These are phyloP conservation scores for Penicillium pulvis DNA, from an alignment of 495 filamentous ascomycete species.

Conservation along the genomic window DNA sequence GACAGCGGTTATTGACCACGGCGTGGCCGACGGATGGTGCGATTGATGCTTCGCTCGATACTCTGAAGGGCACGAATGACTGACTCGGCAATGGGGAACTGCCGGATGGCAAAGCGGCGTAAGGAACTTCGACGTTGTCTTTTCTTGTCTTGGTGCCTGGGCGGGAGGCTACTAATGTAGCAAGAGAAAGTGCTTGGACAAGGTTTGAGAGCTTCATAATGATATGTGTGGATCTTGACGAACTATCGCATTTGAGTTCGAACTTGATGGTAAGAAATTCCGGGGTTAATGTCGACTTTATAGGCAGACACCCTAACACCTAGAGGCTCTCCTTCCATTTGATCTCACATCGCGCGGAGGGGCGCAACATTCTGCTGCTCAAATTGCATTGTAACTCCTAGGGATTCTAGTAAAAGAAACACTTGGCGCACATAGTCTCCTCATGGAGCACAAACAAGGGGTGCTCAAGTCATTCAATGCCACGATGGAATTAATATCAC, in stretches of 20 bases:
- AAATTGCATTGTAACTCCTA: neutral
- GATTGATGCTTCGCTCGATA: slow-evolving; percentile 1
- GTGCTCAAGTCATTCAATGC: slow-evolving; percentile 12
- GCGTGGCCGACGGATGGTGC: slow-evolving; percentile 41
- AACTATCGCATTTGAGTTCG: neutral
- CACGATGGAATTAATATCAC: neutral
- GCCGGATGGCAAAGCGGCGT: neutral
- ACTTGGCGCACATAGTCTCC: neutral
- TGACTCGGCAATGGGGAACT: neutral
- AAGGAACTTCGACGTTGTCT: neutral
- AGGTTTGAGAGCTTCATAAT: neutral
- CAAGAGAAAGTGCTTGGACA: neutral
- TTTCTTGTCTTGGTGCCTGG: neutral
- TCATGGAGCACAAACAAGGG: slow-evolving; percentile 16
- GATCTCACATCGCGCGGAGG: neutral
- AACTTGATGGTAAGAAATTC: neutral
- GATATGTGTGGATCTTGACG: neutral
- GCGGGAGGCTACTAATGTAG: neutral
- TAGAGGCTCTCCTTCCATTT: neutral
- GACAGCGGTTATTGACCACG: slow-evolving; percentile 53
- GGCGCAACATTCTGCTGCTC: neutral
- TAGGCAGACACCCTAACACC: neutral
- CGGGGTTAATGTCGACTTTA: neutral
- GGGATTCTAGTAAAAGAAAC: neutral
- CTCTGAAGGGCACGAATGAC: neutral